Conservation (phyloP, 495 filamentous ascomycete species). For the Cairneyella variabilis region DNA sequence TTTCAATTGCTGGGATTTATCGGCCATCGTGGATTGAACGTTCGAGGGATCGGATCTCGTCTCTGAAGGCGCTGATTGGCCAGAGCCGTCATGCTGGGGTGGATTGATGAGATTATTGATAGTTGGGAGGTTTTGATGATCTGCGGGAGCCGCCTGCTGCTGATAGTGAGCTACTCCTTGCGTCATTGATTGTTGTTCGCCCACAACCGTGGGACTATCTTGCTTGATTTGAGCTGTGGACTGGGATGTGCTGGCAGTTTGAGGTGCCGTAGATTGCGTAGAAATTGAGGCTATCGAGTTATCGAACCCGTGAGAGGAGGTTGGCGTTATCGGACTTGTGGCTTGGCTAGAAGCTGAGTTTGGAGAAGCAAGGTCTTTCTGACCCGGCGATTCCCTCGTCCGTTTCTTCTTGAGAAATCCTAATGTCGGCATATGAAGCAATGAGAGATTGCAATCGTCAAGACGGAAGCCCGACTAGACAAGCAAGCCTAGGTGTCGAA, state of each 20-base stretch:
- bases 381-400: constrained; percentile 70
- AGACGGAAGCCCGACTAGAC: constrained; percentile 7
- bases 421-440: constrained; percentile 61
- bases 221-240: constrained; percentile 17
- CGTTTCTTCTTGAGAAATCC: constrained; percentile 96
- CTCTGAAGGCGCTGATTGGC: constrained; percentile 10
- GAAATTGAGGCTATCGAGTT: constrained; percentile 25
- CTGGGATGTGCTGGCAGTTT: constrained; percentile 32
- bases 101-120: constrained; percentile 71
- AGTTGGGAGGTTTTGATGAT: constrained; percentile 56
- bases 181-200: constrained; percentile 27
- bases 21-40: background rate
- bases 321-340: constrained; percentile 56
- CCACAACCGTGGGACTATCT: constrained; percentile 29
- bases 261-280: constrained; percentile 23
- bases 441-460: constrained; percentile 16
- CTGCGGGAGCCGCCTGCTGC: constrained; percentile 26
- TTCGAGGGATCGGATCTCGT: background rate
- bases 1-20: constrained; percentile 17
- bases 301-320: constrained; percentile 38
- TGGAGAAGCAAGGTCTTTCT: constrained; percentile 47
- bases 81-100: constrained; percentile 28
- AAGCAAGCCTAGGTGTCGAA: constrained; percentile 10
- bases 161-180: constrained; percentile 35
- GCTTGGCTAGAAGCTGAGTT: constrained; percentile 56